Percentiles rank a stretch among this genome's conserved stretches.
Evolutionary conservation across 2,329 filamentous ascomycete genomes (phyloP).

Genomic region (Penicillium sp.): DNA sequence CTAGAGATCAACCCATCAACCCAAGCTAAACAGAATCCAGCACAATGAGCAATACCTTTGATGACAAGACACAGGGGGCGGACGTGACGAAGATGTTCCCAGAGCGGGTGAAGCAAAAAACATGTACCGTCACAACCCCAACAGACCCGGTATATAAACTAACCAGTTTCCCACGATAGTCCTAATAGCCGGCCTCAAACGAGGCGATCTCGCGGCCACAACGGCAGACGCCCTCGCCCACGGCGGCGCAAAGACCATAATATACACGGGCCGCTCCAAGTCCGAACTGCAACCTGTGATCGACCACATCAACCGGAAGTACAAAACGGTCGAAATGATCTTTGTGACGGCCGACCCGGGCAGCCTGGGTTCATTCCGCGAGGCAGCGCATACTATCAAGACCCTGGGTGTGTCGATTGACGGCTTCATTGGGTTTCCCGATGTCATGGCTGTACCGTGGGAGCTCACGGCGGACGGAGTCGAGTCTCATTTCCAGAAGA

Average conservation of each 20-base stretch:
- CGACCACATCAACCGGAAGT: constrained; percentile 23
- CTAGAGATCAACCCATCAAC: not conserved
- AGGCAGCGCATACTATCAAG: constrained; percentile 19
- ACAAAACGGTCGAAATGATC: constrained; percentile 21
- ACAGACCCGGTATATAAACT: not conserved
- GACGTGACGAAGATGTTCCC: constrained; percentile 34
- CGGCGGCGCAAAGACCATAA: constrained; percentile 28
- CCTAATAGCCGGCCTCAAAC: constrained; percentile 28
- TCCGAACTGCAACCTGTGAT: constrained; percentile 28
- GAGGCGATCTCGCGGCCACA: constrained; percentile 26
- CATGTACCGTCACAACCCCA: constrained; percentile 20
- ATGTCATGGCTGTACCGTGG: constrained; percentile 21
- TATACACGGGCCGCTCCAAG: constrained; percentile 30
- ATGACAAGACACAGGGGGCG: constrained; percentile 28
- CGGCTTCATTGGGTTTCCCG: constrained; percentile 25
- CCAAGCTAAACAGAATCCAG: not conserved
- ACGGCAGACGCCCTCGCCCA: constrained; percentile 31
- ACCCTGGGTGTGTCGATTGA: constrained; percentile 21
- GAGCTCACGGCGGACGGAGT: constrained; percentile 24
- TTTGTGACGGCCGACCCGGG: constrained; percentile 21
- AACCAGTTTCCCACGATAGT: constrained; percentile 13
- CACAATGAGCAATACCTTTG: constrained; percentile 24
- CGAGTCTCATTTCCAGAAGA: constrained; percentile 29
- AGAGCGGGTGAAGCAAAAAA: constrained; percentile 31
- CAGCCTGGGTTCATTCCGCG: constrained; percentile 18